phyloP scores from a whole-genome alignment of 2,329 filamentous ascomycete genomes.

The Paraconiothyrium brasiliense region DNA sequence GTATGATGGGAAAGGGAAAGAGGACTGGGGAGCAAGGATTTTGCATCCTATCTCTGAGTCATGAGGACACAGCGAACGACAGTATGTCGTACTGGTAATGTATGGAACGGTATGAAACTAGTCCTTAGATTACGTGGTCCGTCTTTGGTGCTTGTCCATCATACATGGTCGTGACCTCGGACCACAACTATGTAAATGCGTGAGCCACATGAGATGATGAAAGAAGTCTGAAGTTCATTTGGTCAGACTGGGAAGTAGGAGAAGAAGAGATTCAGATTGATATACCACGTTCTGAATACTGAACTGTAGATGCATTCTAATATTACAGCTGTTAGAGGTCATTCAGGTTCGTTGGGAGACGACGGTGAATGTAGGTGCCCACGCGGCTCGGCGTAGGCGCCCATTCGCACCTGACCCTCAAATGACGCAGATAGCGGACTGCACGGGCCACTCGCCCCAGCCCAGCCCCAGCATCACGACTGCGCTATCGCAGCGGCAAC shows the following conservation, averaged over 20 bases:
- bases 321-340: not conserved
- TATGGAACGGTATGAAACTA: too few species aligned
- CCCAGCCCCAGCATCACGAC: slow-evolving; percentile 23
- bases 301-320: not conserved
- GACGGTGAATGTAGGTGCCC: slow-evolving; percentile 3
- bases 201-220: too few species aligned
- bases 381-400: not conserved
- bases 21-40: not conserved
- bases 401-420: slow-evolving; percentile 14
- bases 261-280: too few species aligned
- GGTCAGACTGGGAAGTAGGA: too few species aligned
- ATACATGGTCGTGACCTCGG: too few species aligned
- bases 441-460: slow-evolving; percentile 3
- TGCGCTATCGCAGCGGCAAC: slow-evolving; percentile 26
- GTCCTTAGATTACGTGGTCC: too few species aligned
- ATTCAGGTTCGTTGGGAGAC: not conserved
- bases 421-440: slow-evolving; percentile 19
- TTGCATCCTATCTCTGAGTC: not conserved
- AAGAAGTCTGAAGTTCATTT: too few species aligned
- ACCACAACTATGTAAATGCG: too few species aligned
- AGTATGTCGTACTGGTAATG: too few species aligned
- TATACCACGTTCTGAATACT: too few species aligned
- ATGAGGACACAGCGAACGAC: not conserved
- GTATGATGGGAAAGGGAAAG: not conserved
- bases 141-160: too few species aligned